Evolutionary conservation across 768 basidiomycete species (phyloP).

Genomic region (Clitopilus passeckerianus): DNA sequence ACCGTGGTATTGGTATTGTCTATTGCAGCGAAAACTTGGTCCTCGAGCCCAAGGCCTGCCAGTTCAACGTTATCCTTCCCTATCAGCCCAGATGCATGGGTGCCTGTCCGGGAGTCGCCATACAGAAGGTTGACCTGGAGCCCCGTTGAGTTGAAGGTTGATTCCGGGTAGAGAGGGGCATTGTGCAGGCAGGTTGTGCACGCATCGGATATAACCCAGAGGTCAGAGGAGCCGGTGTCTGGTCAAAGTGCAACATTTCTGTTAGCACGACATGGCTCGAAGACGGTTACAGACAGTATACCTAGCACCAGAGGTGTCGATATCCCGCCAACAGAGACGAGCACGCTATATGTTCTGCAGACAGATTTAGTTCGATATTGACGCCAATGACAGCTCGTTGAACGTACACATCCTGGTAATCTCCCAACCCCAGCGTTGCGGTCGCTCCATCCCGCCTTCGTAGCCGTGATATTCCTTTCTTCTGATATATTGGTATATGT

Average conservation of each 20-base stretch:
- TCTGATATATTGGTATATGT: not conserved
- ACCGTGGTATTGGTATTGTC: slow-evolving; percentile 66
- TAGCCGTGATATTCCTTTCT: not conserved
- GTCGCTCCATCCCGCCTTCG: slow-evolving; percentile 23
- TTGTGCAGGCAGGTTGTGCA: slow-evolving; percentile 37
- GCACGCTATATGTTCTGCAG: slow-evolving; percentile 58
- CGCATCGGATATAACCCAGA: slow-evolving; percentile 65
- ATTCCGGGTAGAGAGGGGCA: slow-evolving; percentile 40
- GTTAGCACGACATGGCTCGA: not conserved
- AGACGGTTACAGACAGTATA: slow-evolving; percentile 18
- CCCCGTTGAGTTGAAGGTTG: slow-evolving; percentile 40
- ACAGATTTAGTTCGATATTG: not conserved
- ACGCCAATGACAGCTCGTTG: not conserved
- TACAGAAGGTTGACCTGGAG: slow-evolving; percentile 50
- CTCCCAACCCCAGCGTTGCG: slow-evolving; percentile 50
- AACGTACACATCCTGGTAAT: slow-evolving; percentile 58
- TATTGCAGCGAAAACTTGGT: slow-evolving; percentile 64
- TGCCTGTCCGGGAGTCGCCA: slow-evolving; percentile 70
- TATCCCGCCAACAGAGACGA: slow-evolving; percentile 50
- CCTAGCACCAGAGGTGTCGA: slow-evolving; percentile 57
- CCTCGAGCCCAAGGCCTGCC: slow-evolving; percentile 41
- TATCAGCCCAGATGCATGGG: slow-evolving; percentile 59
- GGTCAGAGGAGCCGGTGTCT: slow-evolving; percentile 79
- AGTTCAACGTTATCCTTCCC: slow-evolving; percentile 55
- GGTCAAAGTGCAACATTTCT: not conserved